Evolutionary conservation across 2,329 filamentous ascomycete species (phyloP), one percentile per base, ranked within the genome.

Genomic region (Bipolaris cookei): DNA sequence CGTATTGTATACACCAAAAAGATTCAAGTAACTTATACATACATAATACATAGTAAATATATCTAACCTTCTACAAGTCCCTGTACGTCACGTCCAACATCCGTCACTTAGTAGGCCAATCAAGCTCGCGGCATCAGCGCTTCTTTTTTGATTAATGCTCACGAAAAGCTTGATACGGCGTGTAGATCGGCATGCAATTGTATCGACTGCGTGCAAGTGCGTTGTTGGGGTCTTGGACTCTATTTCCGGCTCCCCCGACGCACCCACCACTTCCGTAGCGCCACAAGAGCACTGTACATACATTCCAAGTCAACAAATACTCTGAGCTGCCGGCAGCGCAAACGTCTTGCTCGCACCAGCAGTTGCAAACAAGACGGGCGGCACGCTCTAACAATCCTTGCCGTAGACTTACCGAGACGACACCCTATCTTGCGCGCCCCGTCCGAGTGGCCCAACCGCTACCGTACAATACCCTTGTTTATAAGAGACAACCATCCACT

Each of bases 401-500:
- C 13, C 4, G 39, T 13, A 41, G 20, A 18, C 8, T 6, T 11
- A 21, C 38, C 4, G 6, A 42, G 20, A n/a, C 20, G 20, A 42
- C 39, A 6, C 16, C 6, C 39, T 23, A n/a, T 30, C 23, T 49
- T 14, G 20, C 37, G 39, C 42, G 61, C 64, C 66, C 57, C 46
- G 54, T 43, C 44, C 53, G 52, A 51, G 51, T 32, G 32, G 51
- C 13, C 38, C 18, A 21, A 39, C 46, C 51, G 16, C 47, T 55
- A 49, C 52, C 51, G 28, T 53, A 52, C 30, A 14, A 11, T 30
- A 30, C 16, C 43, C 32, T 34, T 18, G 16, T 64, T 55, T 45
- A 42, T 62, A 49, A 54, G 63, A 58, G 58, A 66, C 66, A 62
- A 62, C 43, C 58, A 59, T 64, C 41, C 60, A 59, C 47, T 51